Conservation (phyloP, 495 filamentous ascomycete species). For the Barbatosphaeria neglecta region DNA sequence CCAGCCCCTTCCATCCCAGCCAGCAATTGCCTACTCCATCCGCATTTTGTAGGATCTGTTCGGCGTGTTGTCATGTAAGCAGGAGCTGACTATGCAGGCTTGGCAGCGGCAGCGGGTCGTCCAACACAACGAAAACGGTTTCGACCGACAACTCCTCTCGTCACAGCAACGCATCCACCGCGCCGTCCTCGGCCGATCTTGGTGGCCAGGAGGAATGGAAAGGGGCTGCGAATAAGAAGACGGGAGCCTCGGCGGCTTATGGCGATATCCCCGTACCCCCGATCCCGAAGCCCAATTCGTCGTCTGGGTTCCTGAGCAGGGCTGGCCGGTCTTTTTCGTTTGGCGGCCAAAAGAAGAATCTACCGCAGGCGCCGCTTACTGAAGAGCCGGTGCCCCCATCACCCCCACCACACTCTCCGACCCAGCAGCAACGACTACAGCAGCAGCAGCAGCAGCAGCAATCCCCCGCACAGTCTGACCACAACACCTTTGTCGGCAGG, state of each 20-base stretch:
- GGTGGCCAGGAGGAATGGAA: slow-evolving; percentile 43
- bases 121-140: slow-evolving; percentile 49
- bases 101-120: slow-evolving; percentile 50
- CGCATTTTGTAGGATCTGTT: neutral
- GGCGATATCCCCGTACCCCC: slow-evolving; percentile 48
- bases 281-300: slow-evolving; percentile 36
- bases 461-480: slow-evolving; percentile 8
- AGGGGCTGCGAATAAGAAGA: slow-evolving; percentile 34
- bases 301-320: slow-evolving; percentile 49
- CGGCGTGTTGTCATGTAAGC: slow-evolving; percentile 1
- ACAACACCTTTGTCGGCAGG: slow-evolving; percentile 18
- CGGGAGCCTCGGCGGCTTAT: slow-evolving; percentile 9
- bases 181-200: slow-evolving; percentile 59
- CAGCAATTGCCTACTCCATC: slow-evolving; percentile 2
- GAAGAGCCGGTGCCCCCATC: slow-evolving; percentile 26
- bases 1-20: neutral
- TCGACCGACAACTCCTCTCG: slow-evolving; percentile 57
- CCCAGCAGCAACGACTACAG: slow-evolving; percentile 4
- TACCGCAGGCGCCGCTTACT: slow-evolving; percentile 31
- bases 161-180: slow-evolving; percentile 61
- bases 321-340: slow-evolving; percentile 70
- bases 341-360: slow-evolving; percentile 39
- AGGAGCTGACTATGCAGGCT: slow-evolving; percentile 15
- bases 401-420: slow-evolving; percentile 7
- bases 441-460: neutral